Evolutionary conservation across 495 filamentous ascomycete genomes (phyloP), one percentile per base, ranked within the genome.

Genomic region (Haplographium delicatum): DNA sequence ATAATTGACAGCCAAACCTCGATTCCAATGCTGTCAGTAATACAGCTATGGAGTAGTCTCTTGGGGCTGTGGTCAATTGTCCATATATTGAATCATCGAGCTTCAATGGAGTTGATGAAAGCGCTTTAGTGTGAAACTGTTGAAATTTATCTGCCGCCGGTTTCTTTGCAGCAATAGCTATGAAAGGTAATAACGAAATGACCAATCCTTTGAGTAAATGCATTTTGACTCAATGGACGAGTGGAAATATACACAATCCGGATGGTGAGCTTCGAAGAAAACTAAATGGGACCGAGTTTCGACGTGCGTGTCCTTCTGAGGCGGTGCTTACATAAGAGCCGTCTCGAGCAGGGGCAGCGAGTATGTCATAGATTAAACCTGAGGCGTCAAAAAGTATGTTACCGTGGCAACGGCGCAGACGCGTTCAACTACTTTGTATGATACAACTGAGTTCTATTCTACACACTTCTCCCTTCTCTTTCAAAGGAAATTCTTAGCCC

Each of bases 21-120:
- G 84, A 62, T 59, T 96, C 90, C 54, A 89, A 67, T 44, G 93
- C 93, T 8, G 94, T 99, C 45, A 99, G 72, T 26, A 97, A 78
- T 1, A 97, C 81, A 6, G 80, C 86, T 11, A 84, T 78, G 27
- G 84, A 80, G 64, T 96, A 94, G 66, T 97, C 85, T 45, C 93
- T 80, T 25, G 94, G 88, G 2, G 78, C 68, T 1, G 79, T 64
- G 0, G 86, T 93, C 48, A 97, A 69, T 54, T 86, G 76, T 42
- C 79, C 76, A 69, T 91, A 97, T 24, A 75, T 72, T 5, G 70
- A 57, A 65, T 95, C 89, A 65, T 82, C 73, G 53, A 99, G 76
- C 69, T 88, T 76, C 59, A 96, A 57, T 2, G 89, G 83, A 20
- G 76, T 60, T 0, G 80, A 81, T 23, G 82, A 72, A 45, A 80